Conservation (phyloP, 371 early-diverging fungal species). For the Mucor sp. region DNA sequence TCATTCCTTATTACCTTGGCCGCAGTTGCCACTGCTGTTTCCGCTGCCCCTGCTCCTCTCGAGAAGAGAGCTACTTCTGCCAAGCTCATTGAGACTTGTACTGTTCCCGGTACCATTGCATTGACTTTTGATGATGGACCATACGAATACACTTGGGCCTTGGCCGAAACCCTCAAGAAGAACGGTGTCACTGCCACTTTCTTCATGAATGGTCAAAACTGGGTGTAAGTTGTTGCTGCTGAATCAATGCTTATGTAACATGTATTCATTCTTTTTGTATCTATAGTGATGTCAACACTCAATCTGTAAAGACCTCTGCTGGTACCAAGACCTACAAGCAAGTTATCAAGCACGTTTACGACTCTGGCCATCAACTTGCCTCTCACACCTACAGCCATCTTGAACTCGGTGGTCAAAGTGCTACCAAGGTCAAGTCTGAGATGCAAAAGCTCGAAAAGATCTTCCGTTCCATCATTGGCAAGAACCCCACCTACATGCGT, state of each 20-base stretch:
- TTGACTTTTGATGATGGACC: slow-evolving; percentile 74
- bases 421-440: slow-evolving; percentile 20
- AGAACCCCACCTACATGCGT: slow-evolving; percentile 31
- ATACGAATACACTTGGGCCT: slow-evolving; percentile 38
- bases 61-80: slow-evolving; percentile 29
- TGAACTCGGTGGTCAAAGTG: slow-evolving; percentile 27
- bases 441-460: slow-evolving; percentile 25
- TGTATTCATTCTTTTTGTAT: background rate
- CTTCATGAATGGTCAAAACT: slow-evolving; percentile 61
- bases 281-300: slow-evolving; percentile 22
- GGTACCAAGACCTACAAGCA: slow-evolving; percentile 30
- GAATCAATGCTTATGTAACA: background rate
- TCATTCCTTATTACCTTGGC: slow-evolving; percentile 26
- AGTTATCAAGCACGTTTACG: slow-evolving; percentile 41
- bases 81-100: slow-evolving; percentile 24
- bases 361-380: slow-evolving; percentile 47
- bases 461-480: slow-evolving; percentile 25
- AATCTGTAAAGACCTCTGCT: slow-evolving; percentile 25
- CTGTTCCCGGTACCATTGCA: slow-evolving; percentile 34
- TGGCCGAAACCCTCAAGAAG: slow-evolving; percentile 50
- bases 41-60: slow-evolving; percentile 20
- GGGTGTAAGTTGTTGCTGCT: slow-evolving; percentile 27
- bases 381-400: slow-evolving; percentile 52
- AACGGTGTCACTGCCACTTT: slow-evolving; percentile 61
- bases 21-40: slow-evolving; percentile 23